These are phyloP conservation scores for Porcisia hertigi DNA, from an alignment of 208 protist species.

Conservation along the genomic window DNA sequence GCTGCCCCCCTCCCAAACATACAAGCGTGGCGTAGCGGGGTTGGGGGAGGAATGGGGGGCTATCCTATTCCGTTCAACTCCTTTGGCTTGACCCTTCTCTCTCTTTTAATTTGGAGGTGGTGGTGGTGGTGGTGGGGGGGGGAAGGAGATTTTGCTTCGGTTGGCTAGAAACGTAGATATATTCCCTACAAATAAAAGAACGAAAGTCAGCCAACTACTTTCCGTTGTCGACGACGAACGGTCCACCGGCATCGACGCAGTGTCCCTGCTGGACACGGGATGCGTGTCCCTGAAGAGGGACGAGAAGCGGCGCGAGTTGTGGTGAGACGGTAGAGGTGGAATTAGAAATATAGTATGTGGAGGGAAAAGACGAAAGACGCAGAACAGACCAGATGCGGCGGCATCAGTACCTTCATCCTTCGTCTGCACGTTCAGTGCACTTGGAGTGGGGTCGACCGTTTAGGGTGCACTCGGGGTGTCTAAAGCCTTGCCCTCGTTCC, in stretches of 20 bases:
- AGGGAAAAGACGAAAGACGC: background rate
- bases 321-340: background rate
- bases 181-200: slow-evolving; percentile 29
- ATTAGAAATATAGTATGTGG: background rate
- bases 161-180: slow-evolving; percentile 30
- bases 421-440: background rate
- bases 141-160: slow-evolving; percentile 8
- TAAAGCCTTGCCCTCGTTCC: background rate
- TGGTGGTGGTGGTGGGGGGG: no score
- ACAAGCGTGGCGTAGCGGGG: background rate
- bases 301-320: background rate
- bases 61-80: background rate
- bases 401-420: background rate
- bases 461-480: background rate
- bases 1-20: no score
- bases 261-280: background rate
- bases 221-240: background rate
- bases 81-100: background rate
- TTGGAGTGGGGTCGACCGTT: background rate
- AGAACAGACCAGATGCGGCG: background rate
- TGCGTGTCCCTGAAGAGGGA: background rate
- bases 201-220: background rate
- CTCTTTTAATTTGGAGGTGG: background rate
- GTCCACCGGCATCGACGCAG: background rate
- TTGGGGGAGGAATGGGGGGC: background rate